Conservation (phyloP, 202 grass and related monocot genomes). For the Musa balbisiana region DNA sequence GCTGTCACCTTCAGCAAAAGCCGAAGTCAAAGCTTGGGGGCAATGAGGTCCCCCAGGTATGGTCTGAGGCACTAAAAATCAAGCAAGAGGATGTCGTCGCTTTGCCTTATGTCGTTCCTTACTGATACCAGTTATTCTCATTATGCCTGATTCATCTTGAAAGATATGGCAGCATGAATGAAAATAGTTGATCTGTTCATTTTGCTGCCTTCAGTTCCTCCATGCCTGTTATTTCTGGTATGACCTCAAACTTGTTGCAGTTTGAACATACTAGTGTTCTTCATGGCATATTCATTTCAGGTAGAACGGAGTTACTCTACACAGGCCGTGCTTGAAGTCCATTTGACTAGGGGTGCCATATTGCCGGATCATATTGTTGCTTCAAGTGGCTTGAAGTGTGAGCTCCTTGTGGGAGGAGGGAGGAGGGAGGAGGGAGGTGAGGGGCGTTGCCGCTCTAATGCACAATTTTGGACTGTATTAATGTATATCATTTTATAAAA, state of each 20-base stretch:
- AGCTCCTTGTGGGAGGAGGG: neutral
- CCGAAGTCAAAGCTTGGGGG: neutral
- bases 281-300: neutral
- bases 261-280: slow-evolving; percentile 1
- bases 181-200: neutral
- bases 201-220: neutral
- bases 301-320: neutral
- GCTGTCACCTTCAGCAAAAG: neutral
- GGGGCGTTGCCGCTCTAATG: no score
- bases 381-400: neutral
- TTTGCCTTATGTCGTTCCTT: slow-evolving; percentile 27
- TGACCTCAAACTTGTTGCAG: slow-evolving; percentile 2
- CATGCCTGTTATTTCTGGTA: neutral
- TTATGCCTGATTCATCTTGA: neutral
- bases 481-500: no score
- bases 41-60: slow-evolving; percentile 13
- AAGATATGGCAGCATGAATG: neutral
- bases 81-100: slow-evolving; percentile 16
- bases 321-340: neutral
- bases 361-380: neutral
- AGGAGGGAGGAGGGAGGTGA: neutral
- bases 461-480: no score
- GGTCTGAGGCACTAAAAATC: slow-evolving; percentile 13
- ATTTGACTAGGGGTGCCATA: neutral
- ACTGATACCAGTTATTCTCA: slow-evolving; percentile 14